These are phyloP conservation scores for Pistacia atlantica DNA, from an alignment of 345 rosid species.

Conservation along the genomic window DNA sequence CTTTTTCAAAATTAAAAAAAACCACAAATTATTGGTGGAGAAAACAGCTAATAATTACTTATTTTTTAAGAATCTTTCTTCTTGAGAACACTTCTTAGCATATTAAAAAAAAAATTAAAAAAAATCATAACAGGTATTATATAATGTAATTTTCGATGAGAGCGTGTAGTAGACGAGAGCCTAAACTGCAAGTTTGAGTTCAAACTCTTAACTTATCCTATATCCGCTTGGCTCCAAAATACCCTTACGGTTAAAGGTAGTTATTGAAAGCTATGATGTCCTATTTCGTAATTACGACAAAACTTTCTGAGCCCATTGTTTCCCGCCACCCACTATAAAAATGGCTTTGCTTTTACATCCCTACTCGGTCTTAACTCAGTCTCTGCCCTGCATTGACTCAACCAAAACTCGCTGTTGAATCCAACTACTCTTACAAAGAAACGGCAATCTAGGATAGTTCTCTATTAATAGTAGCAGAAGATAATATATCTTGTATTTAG, in stretches of 20 bases:
- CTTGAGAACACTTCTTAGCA: no score
- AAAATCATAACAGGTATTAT: no score
- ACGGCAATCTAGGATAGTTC: background rate
- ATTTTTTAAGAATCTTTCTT: no score
- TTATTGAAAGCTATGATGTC: background rate
- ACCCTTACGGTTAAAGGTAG: slow-evolving; percentile 6
- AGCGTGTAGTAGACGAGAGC: background rate
- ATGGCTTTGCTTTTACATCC: background rate
- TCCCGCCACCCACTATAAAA: slow-evolving; percentile 11
- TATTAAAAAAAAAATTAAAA: no score
- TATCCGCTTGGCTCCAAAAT: slow-evolving; percentile 7
- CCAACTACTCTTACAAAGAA: background rate
- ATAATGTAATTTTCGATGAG: background rate
- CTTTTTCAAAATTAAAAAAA: no score
- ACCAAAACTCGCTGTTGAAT: background rate
- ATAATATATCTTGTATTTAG: background rate
- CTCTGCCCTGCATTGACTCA: background rate
- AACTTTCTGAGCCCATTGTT: background rate
- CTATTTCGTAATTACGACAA: slow-evolving; percentile 15
- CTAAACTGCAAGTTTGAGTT: background rate
- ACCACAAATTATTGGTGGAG: no score
- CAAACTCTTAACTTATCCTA: background rate
- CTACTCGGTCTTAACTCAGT: background rate
- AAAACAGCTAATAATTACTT: no score
- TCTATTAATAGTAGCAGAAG: slow-evolving; percentile 11